A percentile compares a stretch with the other conserved stretches of the same genome.
phyloP scores from a whole-genome alignment of 2,329 filamentous ascomycete species.

The Phyllachora maydis region DNA sequence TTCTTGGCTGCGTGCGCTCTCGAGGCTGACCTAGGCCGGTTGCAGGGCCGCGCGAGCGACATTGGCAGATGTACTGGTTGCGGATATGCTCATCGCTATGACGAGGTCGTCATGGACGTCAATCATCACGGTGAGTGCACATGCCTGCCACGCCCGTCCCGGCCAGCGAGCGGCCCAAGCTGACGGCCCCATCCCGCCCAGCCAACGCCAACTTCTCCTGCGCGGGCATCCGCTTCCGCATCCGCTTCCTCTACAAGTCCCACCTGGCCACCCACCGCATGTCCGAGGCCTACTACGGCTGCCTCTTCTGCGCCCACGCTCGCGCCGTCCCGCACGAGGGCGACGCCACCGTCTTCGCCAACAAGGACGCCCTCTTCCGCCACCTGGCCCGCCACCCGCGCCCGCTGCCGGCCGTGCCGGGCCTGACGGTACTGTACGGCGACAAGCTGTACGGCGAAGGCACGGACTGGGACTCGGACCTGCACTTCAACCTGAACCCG shows the following conservation, averaged over 20 bases:
- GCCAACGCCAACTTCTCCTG: slow-evolving; percentile 13
- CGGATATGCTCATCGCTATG: slow-evolving; percentile 10
- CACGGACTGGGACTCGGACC: slow-evolving; percentile 8
- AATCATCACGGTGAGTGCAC: slow-evolving; percentile 8
- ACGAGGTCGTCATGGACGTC: slow-evolving; percentile 12
- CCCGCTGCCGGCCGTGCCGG: slow-evolving; percentile 15
- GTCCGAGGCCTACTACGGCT: slow-evolving; percentile 14
- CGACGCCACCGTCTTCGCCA: slow-evolving; percentile 19
- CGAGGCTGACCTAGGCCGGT: slow-evolving; percentile 3
- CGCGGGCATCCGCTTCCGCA: slow-evolving; percentile 15
- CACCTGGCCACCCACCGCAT: slow-evolving; percentile 13
- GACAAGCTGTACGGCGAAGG: too few relatives aligned
- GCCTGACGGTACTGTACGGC: slow-evolving; percentile 16
- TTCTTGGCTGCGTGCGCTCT: slow-evolving; percentile 5
- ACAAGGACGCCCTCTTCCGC: slow-evolving; percentile 14
- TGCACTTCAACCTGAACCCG: too few relatives aligned
- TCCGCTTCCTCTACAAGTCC: slow-evolving; percentile 20
- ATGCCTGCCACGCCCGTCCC: background rate
- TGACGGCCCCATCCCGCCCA: too few relatives aligned
- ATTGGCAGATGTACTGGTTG: slow-evolving; percentile 9
- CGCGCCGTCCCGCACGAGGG: slow-evolving; percentile 14
- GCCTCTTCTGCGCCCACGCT: slow-evolving; percentile 16
- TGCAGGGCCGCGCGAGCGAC: slow-evolving; percentile 6
- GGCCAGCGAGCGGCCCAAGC: too few relatives aligned
- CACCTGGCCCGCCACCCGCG: slow-evolving; percentile 18